Evolutionary conservation across 345 rosid species (phyloP).

Genomic region (Salix dunnii): DNA sequence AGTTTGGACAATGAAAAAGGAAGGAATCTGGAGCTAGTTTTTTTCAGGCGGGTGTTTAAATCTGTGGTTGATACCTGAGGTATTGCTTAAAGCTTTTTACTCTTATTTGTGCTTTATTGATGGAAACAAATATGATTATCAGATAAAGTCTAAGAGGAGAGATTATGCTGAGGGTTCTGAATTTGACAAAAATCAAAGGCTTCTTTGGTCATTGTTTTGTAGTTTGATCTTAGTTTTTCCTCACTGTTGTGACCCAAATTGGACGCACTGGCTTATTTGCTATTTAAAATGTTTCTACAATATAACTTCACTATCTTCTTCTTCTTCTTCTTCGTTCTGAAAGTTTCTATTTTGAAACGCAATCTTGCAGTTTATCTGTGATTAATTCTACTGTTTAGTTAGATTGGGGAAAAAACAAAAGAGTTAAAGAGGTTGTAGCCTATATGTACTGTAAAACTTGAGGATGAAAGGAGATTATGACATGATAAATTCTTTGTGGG

Average conservation of each 20-base stretch:
- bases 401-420: slow-evolving; percentile 25
- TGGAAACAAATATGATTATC: neutral
- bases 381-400: slow-evolving; percentile 16
- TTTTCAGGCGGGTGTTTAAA: neutral
- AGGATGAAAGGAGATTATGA: slow-evolving; percentile 6
- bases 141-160: too few relatives aligned
- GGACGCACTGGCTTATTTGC: neutral
- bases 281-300: slow-evolving; percentile 1
- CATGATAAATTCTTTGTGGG: slow-evolving; percentile 38
- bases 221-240: too few relatives aligned
- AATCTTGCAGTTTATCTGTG: slow-evolving; percentile 3
- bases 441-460: slow-evolving; percentile 28
- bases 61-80: neutral
- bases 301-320: neutral
- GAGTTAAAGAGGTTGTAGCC: slow-evolving; percentile 6
- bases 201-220: too few relatives aligned
- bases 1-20: slow-evolving; percentile 7
- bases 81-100: too few relatives aligned
- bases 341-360: neutral
- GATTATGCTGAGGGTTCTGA: too few relatives aligned
- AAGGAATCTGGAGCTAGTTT: neutral
- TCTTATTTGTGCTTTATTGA: too few relatives aligned
- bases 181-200: too few relatives aligned
- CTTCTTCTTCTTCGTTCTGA: neutral
- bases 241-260: neutral